Evolutionary conservation across 768 basidiomycete genomes (phyloP).

Genomic region (Pleurotus cornucopiae): DNA sequence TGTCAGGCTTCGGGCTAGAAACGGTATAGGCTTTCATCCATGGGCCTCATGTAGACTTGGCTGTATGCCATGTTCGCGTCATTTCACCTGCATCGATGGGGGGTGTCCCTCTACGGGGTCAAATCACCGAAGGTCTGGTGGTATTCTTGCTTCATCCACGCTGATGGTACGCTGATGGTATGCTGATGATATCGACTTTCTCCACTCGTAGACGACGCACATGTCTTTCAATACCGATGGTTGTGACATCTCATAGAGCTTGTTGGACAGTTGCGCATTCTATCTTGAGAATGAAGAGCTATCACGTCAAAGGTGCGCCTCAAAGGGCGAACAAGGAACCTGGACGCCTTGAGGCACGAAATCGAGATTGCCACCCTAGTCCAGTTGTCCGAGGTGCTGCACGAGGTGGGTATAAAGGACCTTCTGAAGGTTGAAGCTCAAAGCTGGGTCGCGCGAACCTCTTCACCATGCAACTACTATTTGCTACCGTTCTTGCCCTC

Average conservation of each 20-base stretch:
- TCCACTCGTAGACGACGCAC: neutral
- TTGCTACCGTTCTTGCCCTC: neutral
- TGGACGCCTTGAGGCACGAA: neutral
- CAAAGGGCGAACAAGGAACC: neutral
- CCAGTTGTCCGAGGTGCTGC: neutral
- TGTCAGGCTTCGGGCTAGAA: no score
- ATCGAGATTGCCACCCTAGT: neutral
- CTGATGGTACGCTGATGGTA: no score
- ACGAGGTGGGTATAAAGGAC: constrained; percentile 1
- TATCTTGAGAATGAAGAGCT: neutral
- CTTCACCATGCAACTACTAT: constrained; percentile 1
- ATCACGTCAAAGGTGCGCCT: neutral
- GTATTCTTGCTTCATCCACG: neutral
- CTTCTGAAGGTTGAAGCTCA: neutral
- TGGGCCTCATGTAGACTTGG: neutral
- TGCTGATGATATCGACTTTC: no score
- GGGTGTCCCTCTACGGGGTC: neutral
- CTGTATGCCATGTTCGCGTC: neutral
- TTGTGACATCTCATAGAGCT: no score
- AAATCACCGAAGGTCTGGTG: neutral
- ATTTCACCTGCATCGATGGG: neutral
- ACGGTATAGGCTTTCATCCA: no score
- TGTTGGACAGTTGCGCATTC: no score
- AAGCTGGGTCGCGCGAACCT: no score
- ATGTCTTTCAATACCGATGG: neutral